These are phyloP conservation scores for Phytophthora podocarpi DNA, from an alignment of 352 stramenopile genomes.

Conservation along the genomic window DNA sequence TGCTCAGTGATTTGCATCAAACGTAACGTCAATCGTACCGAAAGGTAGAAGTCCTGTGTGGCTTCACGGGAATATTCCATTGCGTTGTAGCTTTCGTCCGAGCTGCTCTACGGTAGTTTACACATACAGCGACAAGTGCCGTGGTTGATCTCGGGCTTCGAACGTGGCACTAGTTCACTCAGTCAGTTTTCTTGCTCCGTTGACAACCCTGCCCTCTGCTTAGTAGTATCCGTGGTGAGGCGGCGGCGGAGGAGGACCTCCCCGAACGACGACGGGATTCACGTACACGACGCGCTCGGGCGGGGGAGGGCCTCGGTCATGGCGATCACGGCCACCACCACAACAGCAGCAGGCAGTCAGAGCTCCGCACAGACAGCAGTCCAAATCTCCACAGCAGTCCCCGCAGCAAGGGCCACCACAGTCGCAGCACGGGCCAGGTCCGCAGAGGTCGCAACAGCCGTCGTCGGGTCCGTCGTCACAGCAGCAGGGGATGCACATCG, in stretches of 20 bases:
- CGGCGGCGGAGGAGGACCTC: conserved; percentile 21
- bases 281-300: conserved; percentile 32
- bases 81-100: neutral
- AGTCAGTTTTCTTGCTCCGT: neutral
- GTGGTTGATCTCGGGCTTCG: neutral
- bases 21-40: too few relatives aligned
- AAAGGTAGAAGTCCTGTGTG: too few relatives aligned
- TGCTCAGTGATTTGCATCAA: too few relatives aligned
- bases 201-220: neutral
- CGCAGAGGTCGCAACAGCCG: conserved; percentile 19
- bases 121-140: neutral
- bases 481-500: conserved; percentile 32
- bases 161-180: neutral
- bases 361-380: conserved; percentile 33
- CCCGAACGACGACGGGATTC: conserved; percentile 30
- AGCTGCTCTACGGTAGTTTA: conserved; percentile 17
- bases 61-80: too few relatives aligned
- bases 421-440: conserved; percentile 10
- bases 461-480: conserved; percentile 24
- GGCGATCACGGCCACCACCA: conserved; percentile 11
- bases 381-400: conserved; percentile 28
- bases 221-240: conserved; percentile 28
- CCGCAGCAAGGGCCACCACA: conserved; percentile 16
- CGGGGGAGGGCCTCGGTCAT: conserved; percentile 16
- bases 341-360: conserved; percentile 31